These are phyloP conservation scores for Oryza nivara DNA, from an alignment of 176 grass and related monocot genomes.

Conservation along the genomic window DNA sequence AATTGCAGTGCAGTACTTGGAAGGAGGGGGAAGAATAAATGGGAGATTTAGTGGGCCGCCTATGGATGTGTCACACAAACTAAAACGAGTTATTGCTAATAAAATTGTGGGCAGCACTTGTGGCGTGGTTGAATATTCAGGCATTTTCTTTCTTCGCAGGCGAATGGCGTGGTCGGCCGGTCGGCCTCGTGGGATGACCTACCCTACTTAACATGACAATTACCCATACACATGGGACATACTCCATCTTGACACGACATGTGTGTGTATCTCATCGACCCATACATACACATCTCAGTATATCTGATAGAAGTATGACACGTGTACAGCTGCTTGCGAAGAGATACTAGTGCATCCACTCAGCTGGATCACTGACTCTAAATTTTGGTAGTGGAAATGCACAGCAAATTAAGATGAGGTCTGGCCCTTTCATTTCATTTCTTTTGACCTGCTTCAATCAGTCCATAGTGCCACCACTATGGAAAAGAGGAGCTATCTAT, in stretches of 20 bases:
- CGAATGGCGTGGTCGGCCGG: conserved; percentile 30
- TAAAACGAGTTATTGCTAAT: neutral
- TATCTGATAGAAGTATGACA: neutral
- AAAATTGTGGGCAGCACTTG: conserved; percentile 10
- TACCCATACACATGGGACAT: neutral
- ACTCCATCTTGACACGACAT: no score
- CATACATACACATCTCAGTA: no score
- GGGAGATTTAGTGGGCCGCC: no score
- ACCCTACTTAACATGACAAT: neutral
- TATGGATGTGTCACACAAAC: neutral
- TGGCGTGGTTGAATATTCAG: conserved; percentile 6
- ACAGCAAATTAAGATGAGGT: neutral
- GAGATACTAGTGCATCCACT: neutral
- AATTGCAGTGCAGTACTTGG: no score
- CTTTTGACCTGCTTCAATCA: neutral
- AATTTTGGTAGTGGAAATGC: neutral
- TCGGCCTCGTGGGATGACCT: neutral
- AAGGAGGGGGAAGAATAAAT: no score
- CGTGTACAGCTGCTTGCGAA: neutral
- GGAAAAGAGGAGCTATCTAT: neutral
- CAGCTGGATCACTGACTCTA: neutral
- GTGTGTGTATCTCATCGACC: no score
- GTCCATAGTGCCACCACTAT: neutral
- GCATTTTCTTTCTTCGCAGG: neutral
- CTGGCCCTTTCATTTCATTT: neutral